Conservation (phyloP, 2,329 filamentous ascomycete genomes). For the Pseudocercospora fuligena region DNA sequence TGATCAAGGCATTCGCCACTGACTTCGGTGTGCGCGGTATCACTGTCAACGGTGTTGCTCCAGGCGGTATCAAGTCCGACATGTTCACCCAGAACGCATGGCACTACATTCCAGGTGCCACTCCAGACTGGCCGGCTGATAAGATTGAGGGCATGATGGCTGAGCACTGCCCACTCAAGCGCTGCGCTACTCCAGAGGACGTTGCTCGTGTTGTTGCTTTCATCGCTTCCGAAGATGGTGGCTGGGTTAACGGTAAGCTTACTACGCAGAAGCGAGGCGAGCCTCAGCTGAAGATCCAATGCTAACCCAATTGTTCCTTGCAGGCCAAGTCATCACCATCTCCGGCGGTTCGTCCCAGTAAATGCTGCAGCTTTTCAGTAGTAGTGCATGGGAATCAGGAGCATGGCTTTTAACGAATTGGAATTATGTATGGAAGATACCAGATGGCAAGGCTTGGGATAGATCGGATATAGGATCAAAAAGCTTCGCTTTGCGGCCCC, state of each 20-base stretch:
- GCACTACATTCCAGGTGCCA: conserved; percentile 52
- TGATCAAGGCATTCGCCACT: conserved; percentile 72
- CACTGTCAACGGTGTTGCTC: conserved; percentile 74
- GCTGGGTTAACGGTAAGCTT: conserved; percentile 46
- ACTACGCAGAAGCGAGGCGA: not conserved
- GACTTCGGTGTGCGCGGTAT: conserved; percentile 71
- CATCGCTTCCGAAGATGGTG: conserved; percentile 44
- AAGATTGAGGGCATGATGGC: conserved; percentile 58
- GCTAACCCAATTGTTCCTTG: conserved; percentile 21
- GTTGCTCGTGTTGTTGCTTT: conserved; percentile 48
- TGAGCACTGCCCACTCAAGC: conserved; percentile 53
- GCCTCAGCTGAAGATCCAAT: not conserved
- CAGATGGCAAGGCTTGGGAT: conserved; percentile 4
- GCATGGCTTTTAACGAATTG: conserved; percentile 13
- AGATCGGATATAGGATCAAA: conserved; percentile 7
- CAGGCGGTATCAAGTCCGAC: conserved; percentile 74
- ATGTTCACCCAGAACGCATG: conserved; percentile 65
- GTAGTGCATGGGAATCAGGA: conserved; percentile 2
- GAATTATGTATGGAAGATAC: conserved; percentile 9
- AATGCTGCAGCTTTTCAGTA: conserved; percentile 6
- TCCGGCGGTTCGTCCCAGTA: conserved; percentile 49
- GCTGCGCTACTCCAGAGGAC: conserved; percentile 55
- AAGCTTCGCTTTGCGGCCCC: not conserved
- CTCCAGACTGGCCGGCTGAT: conserved; percentile 54
- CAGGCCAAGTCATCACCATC: conserved; percentile 50